These are phyloP conservation scores for Lablab purpureus DNA, from an alignment of 306 rosid species.

Conservation along the genomic window DNA sequence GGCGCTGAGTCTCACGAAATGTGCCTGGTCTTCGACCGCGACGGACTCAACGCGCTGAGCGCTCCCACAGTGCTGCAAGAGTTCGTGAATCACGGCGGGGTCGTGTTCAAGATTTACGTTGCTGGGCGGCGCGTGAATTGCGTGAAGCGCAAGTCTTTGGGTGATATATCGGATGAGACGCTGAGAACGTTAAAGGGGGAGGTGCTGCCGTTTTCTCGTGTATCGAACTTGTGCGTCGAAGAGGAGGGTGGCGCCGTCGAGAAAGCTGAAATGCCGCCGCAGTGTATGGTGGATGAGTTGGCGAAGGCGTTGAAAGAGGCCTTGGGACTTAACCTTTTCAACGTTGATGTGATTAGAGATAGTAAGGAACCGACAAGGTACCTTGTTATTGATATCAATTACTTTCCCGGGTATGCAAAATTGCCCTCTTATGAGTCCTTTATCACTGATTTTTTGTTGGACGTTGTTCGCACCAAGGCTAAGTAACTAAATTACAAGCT, in stretches of 20 bases:
- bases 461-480: conserved; percentile 30
- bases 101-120: conserved; percentile 73
- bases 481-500: not conserved
- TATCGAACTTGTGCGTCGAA: conserved; percentile 51
- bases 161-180: conserved; percentile 49
- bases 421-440: conserved; percentile 57
- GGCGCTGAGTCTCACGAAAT: conserved; percentile 56
- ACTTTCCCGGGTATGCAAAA: conserved; percentile 80
- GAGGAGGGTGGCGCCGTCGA: conserved; percentile 13
- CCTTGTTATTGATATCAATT: conserved; percentile 72
- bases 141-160: conserved; percentile 67
- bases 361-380: conserved; percentile 44
- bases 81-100: conserved; percentile 80
- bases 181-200: conserved; percentile 34
- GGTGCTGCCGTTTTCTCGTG: conserved; percentile 50
- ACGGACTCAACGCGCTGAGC: conserved; percentile 48
- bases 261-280: conserved; percentile 54
- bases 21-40: conserved; percentile 53
- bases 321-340: conserved; percentile 67
- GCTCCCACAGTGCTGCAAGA: conserved; percentile 63
- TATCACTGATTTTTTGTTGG: conserved; percentile 61
- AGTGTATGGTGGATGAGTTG: conserved; percentile 49
- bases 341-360: conserved; percentile 71
- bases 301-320: conserved; percentile 53
- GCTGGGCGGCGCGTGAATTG: conserved; percentile 61